Base-by-base conservation (phyloP, 148 eudicot species). In the Agrostemma githago region DNA sequence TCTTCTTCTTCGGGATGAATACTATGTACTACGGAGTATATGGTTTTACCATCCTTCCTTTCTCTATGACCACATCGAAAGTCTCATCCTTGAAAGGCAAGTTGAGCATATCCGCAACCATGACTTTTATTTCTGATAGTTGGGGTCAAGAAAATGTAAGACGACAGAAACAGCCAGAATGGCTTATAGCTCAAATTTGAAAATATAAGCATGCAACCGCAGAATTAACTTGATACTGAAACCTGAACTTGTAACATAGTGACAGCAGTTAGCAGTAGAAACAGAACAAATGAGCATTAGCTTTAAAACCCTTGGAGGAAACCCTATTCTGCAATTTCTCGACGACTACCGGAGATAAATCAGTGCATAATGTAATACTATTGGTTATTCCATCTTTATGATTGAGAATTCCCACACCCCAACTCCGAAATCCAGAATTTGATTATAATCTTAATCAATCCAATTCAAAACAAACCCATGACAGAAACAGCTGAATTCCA, bases 391-490 rank as follows among this genome's bases (percentile, higher is more conserved):
- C 96, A 76, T 95, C 96, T 41, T 79, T 83, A 78, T 89, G 88
- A 75, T 79, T 89, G 96, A 8, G 99, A 95, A 80, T 90, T 95
- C 40, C 99, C 99, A 79, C 99, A 95, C 9, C 99, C 99, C 82
- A 95, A 61, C 84, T 95, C 99, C 86, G 92, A 82, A 54, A 76
- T 8, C 46, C 61, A 65, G 34, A 26, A 26, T 26, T 26, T 26
- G 34, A 26, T 26, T 26, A 26, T 26, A 21, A 53, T 0, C 3
- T 17, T 26, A 26, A 26, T 26, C 34, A 26, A 26, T 26, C 34
- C 34, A 26, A 26, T 26, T 26, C 34, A 26, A 26, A 26, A 26
- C 34, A 26, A 26, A 15, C 62, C 19, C 17, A 66, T 78, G 12
- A 72, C 4, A 4, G 14, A 51, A 10, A 51, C 15, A 51, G 11